phyloP scores from a whole-genome alignment of 2,329 filamentous ascomycete species.

The Beauveria brongniartii region DNA sequence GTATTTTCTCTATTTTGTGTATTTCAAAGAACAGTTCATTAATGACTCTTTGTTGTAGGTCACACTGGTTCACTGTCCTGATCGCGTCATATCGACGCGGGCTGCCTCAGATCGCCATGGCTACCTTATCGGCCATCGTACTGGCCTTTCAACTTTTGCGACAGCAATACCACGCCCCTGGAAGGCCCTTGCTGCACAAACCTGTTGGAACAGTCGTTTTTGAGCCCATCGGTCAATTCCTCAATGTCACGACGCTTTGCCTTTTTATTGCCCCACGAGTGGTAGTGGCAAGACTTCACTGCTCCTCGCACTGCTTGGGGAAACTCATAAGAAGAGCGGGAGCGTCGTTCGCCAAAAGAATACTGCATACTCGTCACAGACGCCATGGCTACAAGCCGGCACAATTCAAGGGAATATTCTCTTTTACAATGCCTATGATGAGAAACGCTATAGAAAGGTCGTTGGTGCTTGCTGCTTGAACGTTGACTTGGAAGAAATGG shows the following conservation, averaged over 20 bases:
- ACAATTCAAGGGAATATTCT: constrained; percentile 47
- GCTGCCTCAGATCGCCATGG: neutral
- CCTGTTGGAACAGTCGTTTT: neutral
- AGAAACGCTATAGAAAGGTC: constrained; percentile 43
- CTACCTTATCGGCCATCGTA: neutral
- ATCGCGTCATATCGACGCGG: neutral
- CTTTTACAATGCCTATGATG: constrained; percentile 43
- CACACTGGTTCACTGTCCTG: neutral
- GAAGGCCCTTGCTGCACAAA: neutral
- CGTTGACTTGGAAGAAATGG: constrained; percentile 42
- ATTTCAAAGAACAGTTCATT: neutral
- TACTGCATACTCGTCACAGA: constrained; percentile 48
- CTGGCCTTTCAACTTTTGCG: neutral
- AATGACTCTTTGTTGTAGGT: neutral
- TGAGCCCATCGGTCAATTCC: neutral
- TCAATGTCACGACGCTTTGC: neutral
- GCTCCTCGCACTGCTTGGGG: constrained; percentile 45
- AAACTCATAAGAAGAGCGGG: constrained; percentile 42
- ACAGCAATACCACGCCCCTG: neutral
- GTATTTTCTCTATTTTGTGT: neutral
- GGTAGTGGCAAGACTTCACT: constrained; percentile 51
- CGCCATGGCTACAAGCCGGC: constrained; percentile 49
- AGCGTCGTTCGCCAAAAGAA: constrained; percentile 40
- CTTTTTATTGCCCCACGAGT: constrained; percentile 28
- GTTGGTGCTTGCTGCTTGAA: constrained; percentile 47